Conservation (phyloP, 192 early-diverging fungal genomes). For the Rhizoclosmatium sp. region DNA sequence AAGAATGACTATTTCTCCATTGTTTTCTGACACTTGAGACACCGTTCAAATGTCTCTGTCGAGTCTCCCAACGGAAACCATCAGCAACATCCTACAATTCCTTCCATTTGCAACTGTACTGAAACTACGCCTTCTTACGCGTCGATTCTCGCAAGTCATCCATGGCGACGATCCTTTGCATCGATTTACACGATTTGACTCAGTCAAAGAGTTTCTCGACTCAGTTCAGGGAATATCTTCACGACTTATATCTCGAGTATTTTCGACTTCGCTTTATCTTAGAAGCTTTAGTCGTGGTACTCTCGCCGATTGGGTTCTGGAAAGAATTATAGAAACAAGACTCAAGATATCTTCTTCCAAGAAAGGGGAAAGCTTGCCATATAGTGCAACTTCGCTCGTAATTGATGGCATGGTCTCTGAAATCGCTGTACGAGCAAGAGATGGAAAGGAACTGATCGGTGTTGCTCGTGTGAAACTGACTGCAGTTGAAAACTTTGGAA, state of each 20-base stretch:
- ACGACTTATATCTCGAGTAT: conserved; percentile 4
- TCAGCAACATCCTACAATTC: background rate
- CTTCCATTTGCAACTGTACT: background rate
- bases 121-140: background rate
- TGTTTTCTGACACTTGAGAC: too few relatives aligned
- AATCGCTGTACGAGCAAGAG: background rate
- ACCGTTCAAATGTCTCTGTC: background rate
- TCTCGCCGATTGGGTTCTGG: conserved; percentile 6
- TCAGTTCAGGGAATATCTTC: background rate
- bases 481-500: conserved; percentile 20
- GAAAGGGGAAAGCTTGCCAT: background rate
- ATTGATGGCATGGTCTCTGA: conserved; percentile 3
- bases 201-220: background rate
- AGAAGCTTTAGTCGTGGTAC: background rate
- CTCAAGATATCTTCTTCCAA: background rate
- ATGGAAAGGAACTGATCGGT: conserved; percentile 3
- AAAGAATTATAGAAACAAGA: background rate
- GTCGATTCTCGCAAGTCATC: conserved; percentile 5
- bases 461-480: conserved; percentile 1
- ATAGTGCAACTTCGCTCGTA: background rate
- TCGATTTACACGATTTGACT: conserved; percentile 27
- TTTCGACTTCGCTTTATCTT: background rate
- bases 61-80: background rate
- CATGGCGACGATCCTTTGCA: conserved; percentile 16
- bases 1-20: too few relatives aligned